Conservation (phyloP, 164 flowering plant genomes). For the Tinospora cordifolia region DNA sequence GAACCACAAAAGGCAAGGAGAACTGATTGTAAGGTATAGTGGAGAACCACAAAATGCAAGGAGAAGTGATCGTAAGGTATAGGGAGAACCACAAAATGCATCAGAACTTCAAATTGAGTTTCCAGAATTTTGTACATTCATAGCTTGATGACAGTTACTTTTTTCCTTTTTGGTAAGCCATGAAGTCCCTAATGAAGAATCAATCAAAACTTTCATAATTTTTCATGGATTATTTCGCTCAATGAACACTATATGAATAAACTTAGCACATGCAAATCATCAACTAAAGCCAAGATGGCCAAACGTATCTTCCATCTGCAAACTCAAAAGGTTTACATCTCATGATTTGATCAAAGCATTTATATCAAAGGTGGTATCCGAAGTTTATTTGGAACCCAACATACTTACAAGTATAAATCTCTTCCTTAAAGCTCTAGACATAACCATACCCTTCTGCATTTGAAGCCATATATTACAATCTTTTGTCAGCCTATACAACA, state of each 20-base stretch:
- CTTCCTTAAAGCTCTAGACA: constrained; percentile 17
- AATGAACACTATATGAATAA: background rate
- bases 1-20: too few relatives aligned
- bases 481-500: constrained; percentile 47
- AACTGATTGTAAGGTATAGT: too few relatives aligned
- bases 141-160: too few relatives aligned
- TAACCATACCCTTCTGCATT: constrained; percentile 27
- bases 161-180: background rate
- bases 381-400: constrained; percentile 21
- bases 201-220: background rate
- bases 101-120: too few relatives aligned
- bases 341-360: constrained; percentile 6
- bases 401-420: constrained; percentile 22
- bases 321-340: background rate
- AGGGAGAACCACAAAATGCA: too few relatives aligned
- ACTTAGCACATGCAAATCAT: background rate
- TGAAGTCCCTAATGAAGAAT: background rate
- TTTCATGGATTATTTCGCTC: background rate
- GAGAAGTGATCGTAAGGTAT: too few relatives aligned
- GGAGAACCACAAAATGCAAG: too few relatives aligned
- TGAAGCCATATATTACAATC: constrained; percentile 35
- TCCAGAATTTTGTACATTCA: too few relatives aligned
- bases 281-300: background rate
- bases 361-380: background rate
- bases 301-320: constrained; percentile 11